Evolutionary conservation across 306 rosid species (phyloP).

Genomic region (Canavalia ensiformis): DNA sequence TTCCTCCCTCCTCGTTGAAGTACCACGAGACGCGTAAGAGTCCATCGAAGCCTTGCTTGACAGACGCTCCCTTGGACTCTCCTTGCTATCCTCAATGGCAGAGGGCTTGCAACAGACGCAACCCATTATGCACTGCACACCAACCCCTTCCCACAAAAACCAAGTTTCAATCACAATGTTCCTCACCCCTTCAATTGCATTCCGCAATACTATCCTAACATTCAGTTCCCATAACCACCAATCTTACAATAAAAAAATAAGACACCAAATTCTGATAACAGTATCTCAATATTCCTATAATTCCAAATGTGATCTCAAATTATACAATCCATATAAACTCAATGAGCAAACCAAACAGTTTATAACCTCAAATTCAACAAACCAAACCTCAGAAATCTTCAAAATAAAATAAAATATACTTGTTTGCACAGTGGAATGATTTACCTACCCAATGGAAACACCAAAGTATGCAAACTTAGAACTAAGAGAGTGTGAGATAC

Average conservation of each 20-base stretch:
- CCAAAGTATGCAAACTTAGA: slow-evolving; percentile 32
- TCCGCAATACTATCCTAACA: slow-evolving; percentile 43
- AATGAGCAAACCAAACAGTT: slow-evolving; percentile 21
- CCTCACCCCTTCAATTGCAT: slow-evolving; percentile 56
- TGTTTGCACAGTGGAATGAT: slow-evolving; percentile 40
- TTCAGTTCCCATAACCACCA: slow-evolving; percentile 43
- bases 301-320: slow-evolving; percentile 46
- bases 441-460: slow-evolving; percentile 34
- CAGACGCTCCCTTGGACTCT: slow-evolving; percentile 86
- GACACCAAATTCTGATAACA: slow-evolving; percentile 13
- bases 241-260: slow-evolving; percentile 34
- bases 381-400: slow-evolving; percentile 50
- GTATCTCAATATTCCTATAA: slow-evolving; percentile 50
- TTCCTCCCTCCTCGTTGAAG: slow-evolving; percentile 89
- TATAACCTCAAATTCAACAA: slow-evolving; percentile 39
- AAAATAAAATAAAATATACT: slow-evolving; percentile 37
- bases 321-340: slow-evolving; percentile 46
- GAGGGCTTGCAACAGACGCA: slow-evolving; percentile 88
- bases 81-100: slow-evolving; percentile 96
- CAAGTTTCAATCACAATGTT: slow-evolving; percentile 58
- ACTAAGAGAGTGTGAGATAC: background rate
- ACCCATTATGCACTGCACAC: slow-evolving; percentile 75
- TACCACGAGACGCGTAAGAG: slow-evolving; percentile 59
- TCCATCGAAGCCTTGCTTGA: slow-evolving; percentile 68
- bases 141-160: slow-evolving; percentile 55